These are phyloP conservation scores for Paxillus ammoniavirescens DNA, from an alignment of 768 basidiomycete species.

Conservation along the genomic window DNA sequence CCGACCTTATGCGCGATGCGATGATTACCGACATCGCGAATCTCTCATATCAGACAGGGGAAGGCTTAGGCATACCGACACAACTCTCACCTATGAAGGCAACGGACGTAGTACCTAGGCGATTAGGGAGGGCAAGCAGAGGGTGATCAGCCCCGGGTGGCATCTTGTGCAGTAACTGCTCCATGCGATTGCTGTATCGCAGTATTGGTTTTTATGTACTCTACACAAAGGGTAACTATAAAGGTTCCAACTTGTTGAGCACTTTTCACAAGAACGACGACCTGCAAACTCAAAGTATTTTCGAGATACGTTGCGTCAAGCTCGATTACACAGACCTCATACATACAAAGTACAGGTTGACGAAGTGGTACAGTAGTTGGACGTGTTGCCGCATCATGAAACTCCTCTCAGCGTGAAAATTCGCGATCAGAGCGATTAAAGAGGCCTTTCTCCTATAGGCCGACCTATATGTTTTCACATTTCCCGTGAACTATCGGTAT, in stretches of 20 bases:
- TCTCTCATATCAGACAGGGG: slow-evolving; percentile 27
- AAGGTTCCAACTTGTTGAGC: too few relatives aligned
- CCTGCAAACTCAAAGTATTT: too few relatives aligned
- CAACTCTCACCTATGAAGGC: slow-evolving; percentile 66
- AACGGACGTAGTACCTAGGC: slow-evolving; percentile 46
- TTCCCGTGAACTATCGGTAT: slow-evolving; percentile 46
- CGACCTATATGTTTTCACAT: slow-evolving; percentile 41
- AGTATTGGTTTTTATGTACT: too few relatives aligned
- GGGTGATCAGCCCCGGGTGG: slow-evolving; percentile 7
- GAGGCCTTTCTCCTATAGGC: slow-evolving; percentile 57
- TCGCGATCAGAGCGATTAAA: slow-evolving; percentile 84
- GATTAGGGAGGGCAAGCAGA: slow-evolving; percentile 32
- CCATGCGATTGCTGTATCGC: too few relatives aligned
- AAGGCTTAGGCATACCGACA: slow-evolving; percentile 61
- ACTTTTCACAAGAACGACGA: too few relatives aligned
- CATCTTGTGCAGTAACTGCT: not conserved
- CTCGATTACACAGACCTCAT: too few relatives aligned
- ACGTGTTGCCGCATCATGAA: slow-evolving; percentile 79
- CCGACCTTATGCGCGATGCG: not conserved
- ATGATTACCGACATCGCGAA: not conserved
- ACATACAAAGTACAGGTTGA: not conserved
- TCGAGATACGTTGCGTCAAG: too few relatives aligned
- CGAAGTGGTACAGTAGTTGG: not conserved
- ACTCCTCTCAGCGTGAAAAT: slow-evolving; percentile 72
- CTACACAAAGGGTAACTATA: too few relatives aligned